Evolutionary conservation across 176 grass and related monocot species (phyloP).

Genomic region (Oryza officinalis): DNA sequence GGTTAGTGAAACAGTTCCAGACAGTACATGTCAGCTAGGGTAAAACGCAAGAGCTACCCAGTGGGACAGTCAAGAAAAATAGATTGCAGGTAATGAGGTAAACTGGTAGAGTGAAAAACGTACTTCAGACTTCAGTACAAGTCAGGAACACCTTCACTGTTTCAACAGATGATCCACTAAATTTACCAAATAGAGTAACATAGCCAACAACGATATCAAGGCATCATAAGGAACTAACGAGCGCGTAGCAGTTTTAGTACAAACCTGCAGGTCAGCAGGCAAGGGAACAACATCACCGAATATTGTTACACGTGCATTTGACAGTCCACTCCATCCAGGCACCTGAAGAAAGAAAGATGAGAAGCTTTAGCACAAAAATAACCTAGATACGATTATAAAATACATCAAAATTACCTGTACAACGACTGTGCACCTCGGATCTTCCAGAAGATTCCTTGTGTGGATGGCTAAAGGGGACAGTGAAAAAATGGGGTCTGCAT

Average conservation of each 20-base stretch:
- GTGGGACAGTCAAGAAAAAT: background rate
- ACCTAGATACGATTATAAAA: slow-evolving; percentile 17
- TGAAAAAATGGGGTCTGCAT: slow-evolving; percentile 80
- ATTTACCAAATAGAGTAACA: background rate
- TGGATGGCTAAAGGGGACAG: slow-evolving; percentile 81
- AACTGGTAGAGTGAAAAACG: background rate
- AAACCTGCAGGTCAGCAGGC: slow-evolving; percentile 63
- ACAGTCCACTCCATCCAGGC: slow-evolving; percentile 81
- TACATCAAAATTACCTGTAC: slow-evolving; percentile 59
- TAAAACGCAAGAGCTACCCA: background rate
- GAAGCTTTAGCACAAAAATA: slow-evolving; percentile 5
- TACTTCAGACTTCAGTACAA: background rate
- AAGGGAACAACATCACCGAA: slow-evolving; percentile 72
- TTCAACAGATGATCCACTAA: background rate
- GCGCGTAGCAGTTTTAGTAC: background rate
- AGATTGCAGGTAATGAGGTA: background rate
- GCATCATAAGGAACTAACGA: background rate
- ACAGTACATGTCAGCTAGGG: background rate
- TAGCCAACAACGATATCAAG: background rate
- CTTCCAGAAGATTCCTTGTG: slow-evolving; percentile 78
- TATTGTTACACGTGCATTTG: slow-evolving; percentile 83
- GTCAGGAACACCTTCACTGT: background rate
- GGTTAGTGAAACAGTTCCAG: background rate
- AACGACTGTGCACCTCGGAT: slow-evolving; percentile 79
- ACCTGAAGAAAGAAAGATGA: slow-evolving; percentile 36